Evolutionary conservation across 2,329 filamentous ascomycete genomes (phyloP), one percentile per base, ranked within the genome.

Genomic region (Nannizzia gypsea): DNA sequence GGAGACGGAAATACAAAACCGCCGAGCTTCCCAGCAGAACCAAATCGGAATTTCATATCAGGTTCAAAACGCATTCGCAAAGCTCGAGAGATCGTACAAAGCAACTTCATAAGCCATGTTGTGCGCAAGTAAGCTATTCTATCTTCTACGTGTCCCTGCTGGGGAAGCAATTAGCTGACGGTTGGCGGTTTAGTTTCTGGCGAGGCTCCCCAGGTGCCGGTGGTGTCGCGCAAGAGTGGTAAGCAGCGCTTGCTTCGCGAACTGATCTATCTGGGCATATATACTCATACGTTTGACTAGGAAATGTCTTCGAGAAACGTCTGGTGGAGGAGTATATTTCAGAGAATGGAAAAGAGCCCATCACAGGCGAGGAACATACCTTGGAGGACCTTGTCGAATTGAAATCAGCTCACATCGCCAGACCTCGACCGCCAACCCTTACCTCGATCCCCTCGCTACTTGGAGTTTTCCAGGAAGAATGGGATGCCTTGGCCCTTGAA

Each of bases 391-490:
- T 99, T 62, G 81, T 99, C 69, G 86, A 90, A 64, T 81, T 99
- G 73, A 90, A 93, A 77, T 85, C 89, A 61, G 82, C 88, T 66
- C 86, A 87, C 75, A 82, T 90, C 67, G 89, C 96, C 63, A 88
- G 88, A 67, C 92, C 93, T 57, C 84, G 93, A 69, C 91, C 93
- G 61, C 92, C 93, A 34, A 91, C 90, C 36, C 84, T 97, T 68
- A 97, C 93, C 59, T 99, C 93, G 40, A 96, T 99, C 70, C 93
- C 93, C 22, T 90, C 93, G 17, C 83, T 99, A 60, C 87, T 99
- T 60, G 88, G 89, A 56, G 88, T 91, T 42, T 97, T 99, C 73
- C 93, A 99, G 73, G 95, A 95, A 73, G 93, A 99, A 80, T 99
- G 93, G 93, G 93, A 99, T 72, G 87, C 91, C 6, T 78, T 96